Percentiles rank a stretch among this genome's conserved stretches.
Conservation (phyloP, 805 yeast genomes). For the Nakazawaea peltata region DNA sequence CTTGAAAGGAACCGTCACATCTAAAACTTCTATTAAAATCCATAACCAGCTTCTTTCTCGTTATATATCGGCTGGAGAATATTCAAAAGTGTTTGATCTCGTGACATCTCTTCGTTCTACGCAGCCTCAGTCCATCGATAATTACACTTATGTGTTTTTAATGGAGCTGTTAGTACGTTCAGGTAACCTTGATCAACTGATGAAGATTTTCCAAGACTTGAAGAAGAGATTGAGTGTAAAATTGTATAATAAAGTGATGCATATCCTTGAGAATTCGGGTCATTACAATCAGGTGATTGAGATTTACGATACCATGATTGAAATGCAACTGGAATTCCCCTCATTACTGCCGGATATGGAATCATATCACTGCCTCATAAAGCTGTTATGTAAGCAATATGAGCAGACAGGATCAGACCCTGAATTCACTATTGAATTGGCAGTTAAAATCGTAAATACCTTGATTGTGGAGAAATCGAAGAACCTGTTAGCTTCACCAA, state of each 20-base stretch:
- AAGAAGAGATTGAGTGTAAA: slow-evolving; percentile 10
- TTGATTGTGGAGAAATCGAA: slow-evolving; percentile 4
- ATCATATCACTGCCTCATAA: slow-evolving; percentile 25
- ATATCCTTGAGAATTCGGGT: slow-evolving; percentile 15
- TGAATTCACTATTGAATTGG: slow-evolving; percentile 4
- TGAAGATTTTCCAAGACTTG: slow-evolving; percentile 21
- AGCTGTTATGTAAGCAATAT: slow-evolving; percentile 17
- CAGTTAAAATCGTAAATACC: slow-evolving; percentile 6
- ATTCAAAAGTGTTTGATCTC: slow-evolving; percentile 15
- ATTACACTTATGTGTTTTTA: slow-evolving; percentile 21
- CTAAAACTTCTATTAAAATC: slow-evolving; percentile 13
- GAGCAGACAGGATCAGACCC: not conserved
- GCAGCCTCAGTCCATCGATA: slow-evolving; percentile 16
- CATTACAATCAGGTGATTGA: slow-evolving; percentile 15
- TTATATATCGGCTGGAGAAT: slow-evolving; percentile 19
- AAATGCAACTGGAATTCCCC: too few species aligned
- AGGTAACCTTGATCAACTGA: slow-evolving; percentile 21
- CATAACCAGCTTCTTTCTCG: slow-evolving; percentile 17
- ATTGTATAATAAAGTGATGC: slow-evolving; percentile 16
- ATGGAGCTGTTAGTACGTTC: slow-evolving; percentile 21
- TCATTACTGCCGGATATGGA: slow-evolving; percentile 19
- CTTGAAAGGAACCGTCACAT: slow-evolving; percentile 15
- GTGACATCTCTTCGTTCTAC: slow-evolving; percentile 18
- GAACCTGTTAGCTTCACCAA: not conserved
- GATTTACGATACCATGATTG: slow-evolving; percentile 27